phyloP scores from a whole-genome alignment of 1,139 yeast genomes.

The Diutina scorzettiae region DNA sequence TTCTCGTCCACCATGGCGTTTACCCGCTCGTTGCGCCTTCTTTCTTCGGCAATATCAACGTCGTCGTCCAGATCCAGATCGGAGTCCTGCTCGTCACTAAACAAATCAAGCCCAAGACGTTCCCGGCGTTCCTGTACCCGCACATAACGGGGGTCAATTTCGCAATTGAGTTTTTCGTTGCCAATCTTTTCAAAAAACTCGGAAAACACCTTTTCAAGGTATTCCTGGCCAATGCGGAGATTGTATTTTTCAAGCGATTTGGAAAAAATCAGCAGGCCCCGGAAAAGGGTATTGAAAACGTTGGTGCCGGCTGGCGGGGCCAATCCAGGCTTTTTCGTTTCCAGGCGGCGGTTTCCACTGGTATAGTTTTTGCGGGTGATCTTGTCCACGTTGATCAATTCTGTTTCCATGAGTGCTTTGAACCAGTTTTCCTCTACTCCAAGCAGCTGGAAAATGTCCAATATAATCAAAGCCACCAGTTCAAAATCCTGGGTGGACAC shows the following conservation, averaged over 20 bases:
- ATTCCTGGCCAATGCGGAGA: conserved; percentile 67
- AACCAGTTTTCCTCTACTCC: conserved; percentile 62
- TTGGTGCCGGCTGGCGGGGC: conserved; percentile 17
- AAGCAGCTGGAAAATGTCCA: conserved; percentile 57
- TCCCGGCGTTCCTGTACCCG: conserved; percentile 9
- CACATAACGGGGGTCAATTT: conserved; percentile 58
- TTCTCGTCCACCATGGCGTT: conserved; percentile 34
- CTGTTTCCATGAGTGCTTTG: conserved; percentile 52
- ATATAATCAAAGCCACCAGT: conserved; percentile 37
- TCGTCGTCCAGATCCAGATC: conserved; percentile 10
- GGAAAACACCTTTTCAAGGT: conserved; percentile 63
- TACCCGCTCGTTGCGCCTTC: conserved; percentile 16
- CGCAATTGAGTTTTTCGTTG: conserved; percentile 44
- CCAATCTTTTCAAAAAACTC: conserved; percentile 48
- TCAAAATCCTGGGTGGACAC: conserved; percentile 40
- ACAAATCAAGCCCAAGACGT: conserved; percentile 14
- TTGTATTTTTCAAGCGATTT: conserved; percentile 72
- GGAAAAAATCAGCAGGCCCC: conserved; percentile 77
- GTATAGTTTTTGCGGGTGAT: conserved; percentile 31
- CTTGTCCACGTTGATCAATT: conserved; percentile 38
- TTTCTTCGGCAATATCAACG: conserved; percentile 16
- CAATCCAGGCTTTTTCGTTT: background rate
- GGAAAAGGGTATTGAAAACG: conserved; percentile 61
- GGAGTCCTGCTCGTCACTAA: conserved; percentile 19
- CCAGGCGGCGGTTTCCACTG: background rate